Evolutionary conservation across 306 rosid species (phyloP), one percentile per base, ranked within the genome.

Genomic region (Vachellia collinsii): DNA sequence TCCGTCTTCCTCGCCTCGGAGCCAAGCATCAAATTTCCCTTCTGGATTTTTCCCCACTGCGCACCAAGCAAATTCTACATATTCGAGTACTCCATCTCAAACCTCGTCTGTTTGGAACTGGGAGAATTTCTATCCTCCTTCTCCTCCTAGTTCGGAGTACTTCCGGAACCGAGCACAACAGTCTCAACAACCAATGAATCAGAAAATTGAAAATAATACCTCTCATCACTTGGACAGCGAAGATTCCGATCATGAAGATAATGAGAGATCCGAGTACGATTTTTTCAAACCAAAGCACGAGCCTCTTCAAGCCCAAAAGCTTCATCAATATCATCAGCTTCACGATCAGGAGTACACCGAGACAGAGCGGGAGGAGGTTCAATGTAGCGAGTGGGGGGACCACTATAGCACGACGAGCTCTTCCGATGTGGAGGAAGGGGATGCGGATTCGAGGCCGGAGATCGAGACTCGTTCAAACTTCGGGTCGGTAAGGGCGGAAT

Each of bases 301-400:
- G 56, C 56, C 62, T 6, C 72, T 71, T 34, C 63, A 63, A 23
- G 66, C 39, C 23, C 69, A 61, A 61, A 54, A 62, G 17, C 63
- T 69, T 34, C 70, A 36, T 36, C 70, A 34, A 3, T 72, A 22
- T 8, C 74, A 41, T 63, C 76, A 65, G 22, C 82, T 73, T 20
- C 68, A 53, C 76, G 85, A 87, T 54, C 88, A 80, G 71, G 88
- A 87, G 29, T 84, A 89, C 63, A 84, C 90, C 1, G 91, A 88
- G 74, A 82, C 94, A 0, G 97, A 96, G 85, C 80, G 98, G 8
- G 99, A 96, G 63, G 99, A 96, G 81, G 99, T 96, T 37, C 94
- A 90, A 66, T 96, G 98, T 75, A 96, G 99, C 50, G 99, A 96
- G 70, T 96, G 99, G 99, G 99, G 82, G 37, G 99, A 96, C 68